These are phyloP conservation scores for Henckelia pumila DNA, from an alignment of 257 asterid species.

Conservation along the genomic window DNA sequence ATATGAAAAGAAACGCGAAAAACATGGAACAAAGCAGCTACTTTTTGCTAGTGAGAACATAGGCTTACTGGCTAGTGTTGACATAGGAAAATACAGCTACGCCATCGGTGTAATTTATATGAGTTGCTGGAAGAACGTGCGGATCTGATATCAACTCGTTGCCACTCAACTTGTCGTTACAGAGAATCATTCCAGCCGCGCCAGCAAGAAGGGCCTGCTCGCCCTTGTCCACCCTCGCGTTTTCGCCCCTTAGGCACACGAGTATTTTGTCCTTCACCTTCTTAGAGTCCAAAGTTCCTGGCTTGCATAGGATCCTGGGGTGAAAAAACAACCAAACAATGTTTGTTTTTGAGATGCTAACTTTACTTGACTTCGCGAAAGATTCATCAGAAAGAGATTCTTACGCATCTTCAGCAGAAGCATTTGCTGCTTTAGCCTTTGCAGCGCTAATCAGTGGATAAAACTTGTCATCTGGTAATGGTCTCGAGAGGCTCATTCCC, in stretches of 20 bases:
- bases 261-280: constrained; percentile 59
- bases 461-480: constrained; percentile 27
- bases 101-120: constrained; percentile 49
- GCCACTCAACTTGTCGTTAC: constrained; percentile 29
- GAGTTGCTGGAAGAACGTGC: constrained; percentile 54
- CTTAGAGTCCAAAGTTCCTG: constrained; percentile 35
- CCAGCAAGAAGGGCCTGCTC: constrained; percentile 43
- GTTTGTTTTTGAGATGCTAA: background rate
- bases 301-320: constrained; percentile 43
- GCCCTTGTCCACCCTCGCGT: constrained; percentile 39
- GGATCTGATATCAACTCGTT: constrained; percentile 31
- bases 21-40: too few relatives aligned
- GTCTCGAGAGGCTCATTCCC: constrained; percentile 44
- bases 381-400: background rate
- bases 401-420: constrained; percentile 41
- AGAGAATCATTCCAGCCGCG: constrained; percentile 63
- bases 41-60: background rate
- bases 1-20: background rate
- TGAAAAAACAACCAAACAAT: background rate
- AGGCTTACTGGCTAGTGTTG: constrained; percentile 34
- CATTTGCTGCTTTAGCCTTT: constrained; percentile 33
- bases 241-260: constrained; percentile 49
- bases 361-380: background rate
- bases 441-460: constrained; percentile 43
- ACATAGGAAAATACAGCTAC: constrained; percentile 38